Evolutionary conservation across 164 flowering plant genomes (phyloP).

Genomic region (Nymphaea thermarum): DNA sequence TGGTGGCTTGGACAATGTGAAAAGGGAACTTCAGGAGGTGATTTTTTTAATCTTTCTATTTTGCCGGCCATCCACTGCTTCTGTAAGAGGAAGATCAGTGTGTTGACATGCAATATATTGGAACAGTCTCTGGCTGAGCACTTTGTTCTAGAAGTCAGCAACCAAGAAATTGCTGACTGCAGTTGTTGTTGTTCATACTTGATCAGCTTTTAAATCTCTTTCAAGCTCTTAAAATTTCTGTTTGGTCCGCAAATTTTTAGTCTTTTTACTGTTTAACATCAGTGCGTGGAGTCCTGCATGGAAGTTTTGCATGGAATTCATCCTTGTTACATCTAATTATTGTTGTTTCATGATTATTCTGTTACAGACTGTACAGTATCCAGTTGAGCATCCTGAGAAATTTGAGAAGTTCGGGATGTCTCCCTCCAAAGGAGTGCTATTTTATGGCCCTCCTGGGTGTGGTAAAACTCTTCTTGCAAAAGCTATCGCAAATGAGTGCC

Average conservation of each 20-base stretch:
- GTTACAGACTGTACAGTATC: conserved; percentile 61
- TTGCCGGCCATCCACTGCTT: background rate
- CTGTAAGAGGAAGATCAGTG: background rate
- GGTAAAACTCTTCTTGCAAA: conserved; percentile 66
- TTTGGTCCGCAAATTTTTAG: no score
- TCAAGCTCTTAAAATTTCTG: no score
- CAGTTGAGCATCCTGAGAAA: conserved; percentile 73
- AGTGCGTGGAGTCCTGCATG: no score
- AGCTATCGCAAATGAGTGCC: conserved; percentile 70
- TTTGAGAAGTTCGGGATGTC: conserved; percentile 78
- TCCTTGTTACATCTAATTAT: no score
- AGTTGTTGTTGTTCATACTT: no score
- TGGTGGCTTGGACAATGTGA: conserved; percentile 63
- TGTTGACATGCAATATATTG: background rate
- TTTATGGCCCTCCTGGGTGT: conserved; percentile 68
- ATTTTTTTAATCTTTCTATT: background rate
- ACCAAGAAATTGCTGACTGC: no score
- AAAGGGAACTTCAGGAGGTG: conserved; percentile 42
- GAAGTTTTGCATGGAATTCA: no score
- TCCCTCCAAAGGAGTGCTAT: conserved; percentile 66
- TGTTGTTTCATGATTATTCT: background rate
- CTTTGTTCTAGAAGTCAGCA: no score
- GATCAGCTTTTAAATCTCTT: no score
- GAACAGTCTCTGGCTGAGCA: background rate
- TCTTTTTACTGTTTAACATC: no score